These are phyloP conservation scores for Arabidopsis thaliana DNA, from an alignment of 345 rosid species.

Conservation along the genomic window DNA sequence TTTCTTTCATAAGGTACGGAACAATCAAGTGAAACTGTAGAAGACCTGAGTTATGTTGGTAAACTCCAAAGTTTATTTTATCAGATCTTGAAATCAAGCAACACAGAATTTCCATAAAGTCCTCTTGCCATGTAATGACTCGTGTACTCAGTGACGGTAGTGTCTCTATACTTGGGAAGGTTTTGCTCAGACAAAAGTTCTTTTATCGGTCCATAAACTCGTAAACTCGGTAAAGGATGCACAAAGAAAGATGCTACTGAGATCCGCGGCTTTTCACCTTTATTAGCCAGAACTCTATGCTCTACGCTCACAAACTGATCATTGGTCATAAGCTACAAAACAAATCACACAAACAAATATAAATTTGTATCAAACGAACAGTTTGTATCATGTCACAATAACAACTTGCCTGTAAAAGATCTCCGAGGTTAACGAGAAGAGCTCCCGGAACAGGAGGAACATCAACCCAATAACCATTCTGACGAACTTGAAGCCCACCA, in stretches of 20 bases:
- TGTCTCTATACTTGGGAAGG: slow-evolving; percentile 53
- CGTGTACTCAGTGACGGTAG: slow-evolving; percentile 45
- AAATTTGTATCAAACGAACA: neutral
- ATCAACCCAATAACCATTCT: slow-evolving; percentile 50
- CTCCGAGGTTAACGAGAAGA: slow-evolving; percentile 58
- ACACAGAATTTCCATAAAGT: slow-evolving; percentile 42
- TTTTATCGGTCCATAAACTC: slow-evolving; percentile 47
- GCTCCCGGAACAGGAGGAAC: slow-evolving; percentile 54
- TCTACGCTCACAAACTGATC: slow-evolving; percentile 52
- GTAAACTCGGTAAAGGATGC: neutral
- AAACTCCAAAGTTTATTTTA: neutral
- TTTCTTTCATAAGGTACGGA: slow-evolving; percentile 12
- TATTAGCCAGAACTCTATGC: slow-evolving; percentile 54
- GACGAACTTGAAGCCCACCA: slow-evolving; percentile 64
- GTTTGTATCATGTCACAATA: neutral
- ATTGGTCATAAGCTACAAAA: slow-evolving; percentile 48
- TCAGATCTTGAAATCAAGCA: slow-evolving; percentile 38
- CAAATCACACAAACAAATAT: slow-evolving; percentile 20
- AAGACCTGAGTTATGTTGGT: neutral
- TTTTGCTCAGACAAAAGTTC: slow-evolving; percentile 54
- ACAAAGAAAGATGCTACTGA: slow-evolving; percentile 54
- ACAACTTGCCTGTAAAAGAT: slow-evolving; percentile 56
- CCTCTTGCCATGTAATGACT: slow-evolving; percentile 43
- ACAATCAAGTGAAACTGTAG: neutral
- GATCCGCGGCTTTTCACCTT: slow-evolving; percentile 40